Evolutionary conservation across 805 yeast species (phyloP), one percentile per base, ranked within the genome.

Genomic region (Brettanomyces naardenensis): DNA sequence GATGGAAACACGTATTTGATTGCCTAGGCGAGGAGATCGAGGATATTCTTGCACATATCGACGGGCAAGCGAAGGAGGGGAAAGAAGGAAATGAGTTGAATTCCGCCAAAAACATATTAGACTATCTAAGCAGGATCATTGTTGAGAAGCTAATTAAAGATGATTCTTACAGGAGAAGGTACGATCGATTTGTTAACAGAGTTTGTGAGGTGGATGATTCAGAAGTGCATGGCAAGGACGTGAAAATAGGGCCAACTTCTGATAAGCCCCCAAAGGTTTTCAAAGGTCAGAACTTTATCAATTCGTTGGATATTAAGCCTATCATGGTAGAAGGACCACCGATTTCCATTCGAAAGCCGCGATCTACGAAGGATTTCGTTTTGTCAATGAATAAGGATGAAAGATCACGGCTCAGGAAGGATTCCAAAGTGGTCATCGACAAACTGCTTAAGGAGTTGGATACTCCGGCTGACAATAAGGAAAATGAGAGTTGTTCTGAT

Each of bases 1-100:
- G 75, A 49, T 80, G 86, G 85, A 58, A 63, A 44, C 67, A 67
- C 19, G 60, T 78, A 2, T 76, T 78, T 43, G 58, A 58, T 20
- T 69, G 63, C 37, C 60, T 73, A 31, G 52, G 59, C 3, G 75
- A 75, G 43, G 37, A 34, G 31, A 11, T 23, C 9, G 14, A 14
- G 9, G 19, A n/a, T 15, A 14, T 22, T 10, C 31, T 34, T 4
- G 15, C 11, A 5, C 19, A 11, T 14, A 22, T 33, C 14, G 17
- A 10, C 10, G 13, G n/a, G 11, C 10, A 13, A 9, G 29, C 13
- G n/a, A 33, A 22, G 11, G 21, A n/a, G 25, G 26, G 26, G 10
- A 23, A 21, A 20, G 15, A 20, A 13, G 21, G 34, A 6, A 31
- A 23, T 7, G 13, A 25, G 25, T 11, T 34, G 23, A 34, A 19